Evolutionary conservation across 257 asterid genomes (phyloP).

Genomic region (Handroanthus guayacan): DNA sequence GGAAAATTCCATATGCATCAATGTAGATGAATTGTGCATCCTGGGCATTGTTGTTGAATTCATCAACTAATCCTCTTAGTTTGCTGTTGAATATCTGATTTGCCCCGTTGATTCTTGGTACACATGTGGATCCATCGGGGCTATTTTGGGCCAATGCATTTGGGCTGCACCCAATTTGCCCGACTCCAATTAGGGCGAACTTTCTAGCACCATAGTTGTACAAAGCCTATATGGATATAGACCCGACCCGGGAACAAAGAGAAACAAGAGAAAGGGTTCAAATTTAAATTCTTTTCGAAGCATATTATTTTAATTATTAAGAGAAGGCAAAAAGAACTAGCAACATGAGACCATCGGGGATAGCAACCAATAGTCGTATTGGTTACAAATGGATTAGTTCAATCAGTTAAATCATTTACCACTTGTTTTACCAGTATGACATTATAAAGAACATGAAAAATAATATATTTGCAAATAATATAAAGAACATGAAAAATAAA

Average conservation of each 20-base stretch:
- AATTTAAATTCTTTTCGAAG: neutral
- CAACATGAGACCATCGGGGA: neutral
- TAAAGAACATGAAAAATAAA: no score
- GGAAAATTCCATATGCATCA: conserved; percentile 83
- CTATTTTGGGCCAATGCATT: conserved; percentile 93
- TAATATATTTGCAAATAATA: no score
- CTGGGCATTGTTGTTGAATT: conserved; percentile 63
- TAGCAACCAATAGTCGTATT: no score
- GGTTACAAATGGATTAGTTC: no score
- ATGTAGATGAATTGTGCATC: conserved; percentile 75
- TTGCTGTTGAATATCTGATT: conserved; percentile 70
- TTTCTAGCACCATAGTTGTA: conserved; percentile 82
- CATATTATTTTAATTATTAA: no score
- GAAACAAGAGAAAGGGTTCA: neutral
- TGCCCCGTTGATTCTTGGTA: conserved; percentile 68
- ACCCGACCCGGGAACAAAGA: no score
- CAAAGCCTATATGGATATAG: conserved; percentile 43
- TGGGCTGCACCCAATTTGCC: conserved; percentile 97
- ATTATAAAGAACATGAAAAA: no score
- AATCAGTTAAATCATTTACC: no score
- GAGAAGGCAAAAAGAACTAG: neutral
- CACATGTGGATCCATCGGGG: conserved; percentile 83
- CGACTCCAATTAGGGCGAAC: conserved; percentile 71
- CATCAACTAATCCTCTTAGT: conserved; percentile 64
- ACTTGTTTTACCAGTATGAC: no score